Evolutionary conservation across 106 monocot genomes (phyloP), one percentile per base, ranked within the genome.

Genomic region (Allium cepa): DNA sequence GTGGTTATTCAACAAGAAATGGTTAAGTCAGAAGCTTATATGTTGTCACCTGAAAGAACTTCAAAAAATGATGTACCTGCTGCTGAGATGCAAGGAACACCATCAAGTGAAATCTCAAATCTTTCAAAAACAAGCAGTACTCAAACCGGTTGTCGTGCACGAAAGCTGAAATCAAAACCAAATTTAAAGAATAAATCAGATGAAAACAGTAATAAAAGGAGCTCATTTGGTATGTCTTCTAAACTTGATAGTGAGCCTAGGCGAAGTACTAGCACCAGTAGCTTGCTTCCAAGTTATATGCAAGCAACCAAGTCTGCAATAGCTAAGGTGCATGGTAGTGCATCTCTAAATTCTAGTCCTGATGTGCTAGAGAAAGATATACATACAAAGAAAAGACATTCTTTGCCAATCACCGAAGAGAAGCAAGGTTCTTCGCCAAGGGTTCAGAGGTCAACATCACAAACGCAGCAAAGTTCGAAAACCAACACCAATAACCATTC

Each of bases 221-320:
- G 60, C 53, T 84, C 78, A 56, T 53, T 82, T 48, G 81, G 60
- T 28, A 72, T 50, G 26, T 57, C 36, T 5, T 36, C 67, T 69
- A 83, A 77, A 73, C 47, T 76, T 66, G 84, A 92, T 66, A 71
- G 69, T 51, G 90, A 90, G 51, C 78, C 82, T 57, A 63, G 76
- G 69, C 78, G 75, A 56, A 67, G 74, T 48, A 60, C 59, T 17
- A 85, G 86, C 59, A 36, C 36, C 4, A 79, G 59, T 55, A 86
- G 60, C 65, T 79, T 86, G 8, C 73, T 99, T 76, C 99, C 99
- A 51, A 90, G 83, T 76, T 99, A 99, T 63, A 99, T 99, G 99
- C 93, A 93, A 79, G 83, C 83, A 36, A 99, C 99, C 11, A 80
- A 87, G 63, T 93, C 93, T 63, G 99, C 99, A 47, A 87, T 78